Percentiles rank a stretch among this genome's conserved stretches.
Conservation (phyloP, 257 asterid genomes). For the Striga asiatica region DNA sequence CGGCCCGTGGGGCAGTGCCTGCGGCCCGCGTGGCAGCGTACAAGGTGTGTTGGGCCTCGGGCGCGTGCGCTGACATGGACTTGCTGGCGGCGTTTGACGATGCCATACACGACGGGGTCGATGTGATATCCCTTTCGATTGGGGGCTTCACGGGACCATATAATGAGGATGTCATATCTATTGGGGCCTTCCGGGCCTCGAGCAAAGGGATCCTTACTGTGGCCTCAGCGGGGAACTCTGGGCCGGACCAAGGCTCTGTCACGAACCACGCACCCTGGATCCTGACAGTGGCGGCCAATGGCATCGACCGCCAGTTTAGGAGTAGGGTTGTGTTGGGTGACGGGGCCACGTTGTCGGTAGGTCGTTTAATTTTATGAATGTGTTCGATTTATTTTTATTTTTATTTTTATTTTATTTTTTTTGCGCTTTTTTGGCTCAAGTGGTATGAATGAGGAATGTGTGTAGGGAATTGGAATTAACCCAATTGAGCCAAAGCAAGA, state of each 20-base stretch:
- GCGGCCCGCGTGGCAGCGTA: conserved; percentile 78
- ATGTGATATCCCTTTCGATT: conserved; percentile 69
- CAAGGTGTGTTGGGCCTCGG: conserved; percentile 69
- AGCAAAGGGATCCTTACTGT: conserved; percentile 66
- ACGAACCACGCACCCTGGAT: conserved; percentile 87
- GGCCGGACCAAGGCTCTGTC: conserved; percentile 43
- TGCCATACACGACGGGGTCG: conserved; percentile 84
- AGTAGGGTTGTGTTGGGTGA: conserved; percentile 60
- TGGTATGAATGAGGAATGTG: too few relatives aligned
- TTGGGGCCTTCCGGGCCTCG: conserved; percentile 77
- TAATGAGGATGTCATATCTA: conserved; percentile 55
- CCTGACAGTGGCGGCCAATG: conserved; percentile 80
- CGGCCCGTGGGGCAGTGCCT: conserved; percentile 90
- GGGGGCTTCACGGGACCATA: conserved; percentile 56
- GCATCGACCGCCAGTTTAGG: conserved; percentile 56
- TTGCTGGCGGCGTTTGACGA: conserved; percentile 86
- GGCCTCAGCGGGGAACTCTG: conserved; percentile 84
- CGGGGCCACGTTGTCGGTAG: conserved; percentile 53
- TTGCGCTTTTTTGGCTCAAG: too few relatives aligned
- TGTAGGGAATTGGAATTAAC: conserved; percentile 69
- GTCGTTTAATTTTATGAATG: too few relatives aligned
- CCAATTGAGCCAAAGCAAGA: conserved; percentile 46
- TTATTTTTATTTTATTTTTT: too few relatives aligned
- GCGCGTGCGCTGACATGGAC: conserved; percentile 78
- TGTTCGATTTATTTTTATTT: too few relatives aligned